Conservation (phyloP, 306 rosid species). For the Arachis stenosperma region DNA sequence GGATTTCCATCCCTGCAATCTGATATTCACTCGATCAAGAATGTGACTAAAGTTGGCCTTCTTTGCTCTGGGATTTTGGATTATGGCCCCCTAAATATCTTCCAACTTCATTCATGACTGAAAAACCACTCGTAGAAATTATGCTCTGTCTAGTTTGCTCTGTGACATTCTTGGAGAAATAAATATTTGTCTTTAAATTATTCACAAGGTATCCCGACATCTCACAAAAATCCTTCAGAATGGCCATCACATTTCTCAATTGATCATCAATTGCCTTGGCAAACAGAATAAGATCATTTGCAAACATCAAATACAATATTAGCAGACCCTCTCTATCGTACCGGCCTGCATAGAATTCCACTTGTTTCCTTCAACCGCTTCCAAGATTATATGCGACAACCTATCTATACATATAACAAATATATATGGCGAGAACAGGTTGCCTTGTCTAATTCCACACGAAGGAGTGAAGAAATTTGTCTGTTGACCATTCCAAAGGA, state of each 20-base stretch:
- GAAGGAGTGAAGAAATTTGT: background rate
- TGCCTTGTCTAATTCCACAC: background rate
- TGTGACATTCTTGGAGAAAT: no score
- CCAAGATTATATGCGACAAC: no score
- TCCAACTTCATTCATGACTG: background rate
- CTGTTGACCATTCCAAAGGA: background rate
- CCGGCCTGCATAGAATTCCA: background rate
- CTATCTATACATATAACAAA: no score
- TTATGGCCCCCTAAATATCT: background rate
- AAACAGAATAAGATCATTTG: background rate
- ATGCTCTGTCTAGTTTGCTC: no score
- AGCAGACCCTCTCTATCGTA: background rate
- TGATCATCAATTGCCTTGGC: background rate
- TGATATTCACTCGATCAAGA: no score
- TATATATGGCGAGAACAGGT: background rate
- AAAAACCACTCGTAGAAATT: no score
- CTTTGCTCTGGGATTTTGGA: no score
- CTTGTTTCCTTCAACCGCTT: rapidly evolving
- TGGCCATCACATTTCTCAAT: background rate
- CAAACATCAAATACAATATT: background rate
- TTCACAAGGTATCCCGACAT: no score
- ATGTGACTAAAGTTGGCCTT: background rate
- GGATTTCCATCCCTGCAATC: background rate
- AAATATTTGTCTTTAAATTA: no score
- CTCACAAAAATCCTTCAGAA: no score